These are phyloP conservation scores for Diplotaxis tenuifolia DNA, from an alignment of 345 rosid species.

Conservation along the genomic window DNA sequence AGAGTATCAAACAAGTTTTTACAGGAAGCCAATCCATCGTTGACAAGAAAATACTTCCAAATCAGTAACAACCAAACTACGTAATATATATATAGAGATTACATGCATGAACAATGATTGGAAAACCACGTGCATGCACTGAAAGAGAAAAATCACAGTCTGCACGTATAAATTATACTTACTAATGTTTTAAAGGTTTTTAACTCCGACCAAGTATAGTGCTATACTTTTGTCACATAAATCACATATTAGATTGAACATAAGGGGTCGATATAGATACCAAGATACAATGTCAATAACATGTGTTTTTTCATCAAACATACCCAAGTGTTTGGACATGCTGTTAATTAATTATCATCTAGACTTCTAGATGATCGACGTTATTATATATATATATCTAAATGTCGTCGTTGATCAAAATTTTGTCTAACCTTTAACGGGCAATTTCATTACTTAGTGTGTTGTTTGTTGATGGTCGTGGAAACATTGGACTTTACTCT, in stretches of 20 bases:
- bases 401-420: conserved; percentile 4
- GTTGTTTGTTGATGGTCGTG: conserved; percentile 8
- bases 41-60: background rate
- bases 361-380: background rate
- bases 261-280: background rate
- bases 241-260: background rate
- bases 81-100: background rate
- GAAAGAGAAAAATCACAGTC: background rate
- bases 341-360: too few relatives aligned
- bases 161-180: background rate
- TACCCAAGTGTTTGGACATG: background rate
- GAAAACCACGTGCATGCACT: background rate
- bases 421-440: conserved; percentile 15
- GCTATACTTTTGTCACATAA: background rate
- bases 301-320: background rate
- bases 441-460: conserved; percentile 15
- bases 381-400: background rate
- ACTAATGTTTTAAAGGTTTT: background rate
- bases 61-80: background rate
- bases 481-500: conserved; percentile 27
- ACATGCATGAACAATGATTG: background rate
- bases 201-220: background rate
- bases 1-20: background rate
- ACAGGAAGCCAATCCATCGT: background rate
- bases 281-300: background rate